Base-by-base conservation (phyloP, 208 protist genomes). In the Crithidia acanthocephali region DNA sequence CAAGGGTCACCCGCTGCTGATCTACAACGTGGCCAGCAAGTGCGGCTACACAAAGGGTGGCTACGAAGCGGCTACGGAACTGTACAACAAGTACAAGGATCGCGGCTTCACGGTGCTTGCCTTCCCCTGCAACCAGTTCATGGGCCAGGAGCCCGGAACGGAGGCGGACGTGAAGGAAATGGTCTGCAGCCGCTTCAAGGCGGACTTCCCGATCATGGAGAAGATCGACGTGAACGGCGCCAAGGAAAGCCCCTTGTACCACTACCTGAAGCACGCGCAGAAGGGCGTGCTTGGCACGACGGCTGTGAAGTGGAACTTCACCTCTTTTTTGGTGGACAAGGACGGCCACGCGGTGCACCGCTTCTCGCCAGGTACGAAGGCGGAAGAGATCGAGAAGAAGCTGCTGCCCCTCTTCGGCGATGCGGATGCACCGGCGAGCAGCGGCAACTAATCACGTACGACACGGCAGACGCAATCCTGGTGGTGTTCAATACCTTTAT, bases 251-350 rank as follows among this genome's bases (percentile, higher is more conserved):
- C 92, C 92, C n/a, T 64, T 97, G n/a, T 98, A 85, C 71, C 65
- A 82, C 25, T 97, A 86, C 63, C 63, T 98, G 47, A 95, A 98
- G 78, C 58, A 83, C 30, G 48, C 76, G 20, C 55, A 79, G 47
- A 75, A 76, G 56, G 94, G 94, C 32, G 45, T 85, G 20, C 55
- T 91, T 8, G 86, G 87, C n/a, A 83, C 68, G 22, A 85, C 79
- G 18, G 64, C 82, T 1, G 86, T 98, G 50, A 98, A 95, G 80
- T 98, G 96, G 94, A 98, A 98, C 80, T 98, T 98, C 77, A 96
- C 93, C 16, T 96, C 91, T 28, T 98, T 98, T 66, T 73, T 98
- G 37, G 79, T 93, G 57, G 82, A 96, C 63, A 67, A 74, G 42
- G 76, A 94, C 33, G 91, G 91, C 27, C 59, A 84, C 16, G 76